Evolutionary conservation across 1,284 basidiomycete genomes (phyloP).

Genomic region (Apiotrichum mycotoxinovorans): DNA sequence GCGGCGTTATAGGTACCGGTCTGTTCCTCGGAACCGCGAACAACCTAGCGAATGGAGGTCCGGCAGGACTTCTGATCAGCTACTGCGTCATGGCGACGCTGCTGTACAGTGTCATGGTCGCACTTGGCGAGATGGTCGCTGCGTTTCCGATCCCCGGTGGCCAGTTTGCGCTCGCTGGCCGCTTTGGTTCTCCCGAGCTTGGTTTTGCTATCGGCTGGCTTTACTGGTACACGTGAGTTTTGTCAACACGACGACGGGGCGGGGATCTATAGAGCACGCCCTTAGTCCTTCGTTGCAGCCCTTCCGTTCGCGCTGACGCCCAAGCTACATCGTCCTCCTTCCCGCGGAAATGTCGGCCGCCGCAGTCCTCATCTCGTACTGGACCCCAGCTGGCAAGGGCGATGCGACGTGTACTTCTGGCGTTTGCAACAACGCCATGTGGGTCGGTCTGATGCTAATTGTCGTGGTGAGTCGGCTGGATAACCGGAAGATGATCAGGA

Average conservation of each 20-base stretch:
- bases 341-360: constrained; percentile 78
- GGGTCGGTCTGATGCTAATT: constrained; percentile 47
- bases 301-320: constrained; percentile 1
- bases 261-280: too few relatives aligned
- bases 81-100: constrained; percentile 44
- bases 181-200: constrained; percentile 61
- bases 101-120: constrained; percentile 49
- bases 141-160: constrained; percentile 58
- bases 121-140: constrained; percentile 52
- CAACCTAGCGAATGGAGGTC: constrained; percentile 45
- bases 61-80: constrained; percentile 32
- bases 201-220: constrained; percentile 76
- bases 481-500: neutral
- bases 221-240: constrained; percentile 70
- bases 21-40: constrained; percentile 13
- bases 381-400: constrained; percentile 48
- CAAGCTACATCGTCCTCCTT: constrained; percentile 55
- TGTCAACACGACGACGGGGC: too few relatives aligned
- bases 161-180: constrained; percentile 71
- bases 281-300: too few relatives aligned
- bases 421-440: constrained; percentile 51
- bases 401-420: constrained; percentile 8
- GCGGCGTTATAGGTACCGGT: constrained; percentile 24
- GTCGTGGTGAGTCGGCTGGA: constrained; percentile 53
- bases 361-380: constrained; percentile 70